A percentile compares a stretch with the other conserved stretches of the same genome.
Conservation (phyloP, 352 stramenopile genomes). For the Globisporangium rhizosaccharum region DNA sequence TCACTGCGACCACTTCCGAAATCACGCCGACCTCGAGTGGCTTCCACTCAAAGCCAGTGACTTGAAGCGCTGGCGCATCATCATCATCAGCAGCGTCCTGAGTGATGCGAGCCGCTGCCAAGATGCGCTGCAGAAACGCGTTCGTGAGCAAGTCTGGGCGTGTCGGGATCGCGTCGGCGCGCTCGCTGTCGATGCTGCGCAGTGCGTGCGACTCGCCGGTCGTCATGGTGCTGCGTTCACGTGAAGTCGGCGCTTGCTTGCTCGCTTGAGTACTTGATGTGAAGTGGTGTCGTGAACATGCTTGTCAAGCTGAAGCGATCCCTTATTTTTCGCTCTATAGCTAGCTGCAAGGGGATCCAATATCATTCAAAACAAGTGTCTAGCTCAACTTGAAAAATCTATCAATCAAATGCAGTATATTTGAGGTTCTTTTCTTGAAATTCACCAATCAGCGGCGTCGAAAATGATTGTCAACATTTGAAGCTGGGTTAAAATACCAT, state of each 20-base stretch:
- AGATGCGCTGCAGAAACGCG: slow-evolving; percentile 44
- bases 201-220: slow-evolving; percentile 1
- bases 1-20: slow-evolving; percentile 62
- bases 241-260: background rate
- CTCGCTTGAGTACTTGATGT: background rate
- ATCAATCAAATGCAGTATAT: no score
- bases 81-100: background rate
- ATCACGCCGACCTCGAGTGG: slow-evolving; percentile 75
- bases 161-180: slow-evolving; percentile 16
- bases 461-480: no score
- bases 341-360: no score
- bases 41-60: slow-evolving; percentile 50
- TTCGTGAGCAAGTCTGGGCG: slow-evolving; percentile 41
- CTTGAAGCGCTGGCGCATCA: slow-evolving; percentile 12
- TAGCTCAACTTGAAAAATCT: no score
- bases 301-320: no score
- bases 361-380: no score
- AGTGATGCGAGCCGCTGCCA: slow-evolving; percentile 8
- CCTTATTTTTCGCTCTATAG: no score
- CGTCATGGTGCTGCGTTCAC: background rate
- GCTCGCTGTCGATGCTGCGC: slow-evolving; percentile 7
- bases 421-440: no score
- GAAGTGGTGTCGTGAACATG: no score
- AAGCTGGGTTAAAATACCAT: no score
- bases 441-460: no score